Percentiles rank a stretch among this genome's conserved stretches.
Conservation (phyloP, 768 basidiomycete genomes). For the Omphalotus guepiniiformis region DNA sequence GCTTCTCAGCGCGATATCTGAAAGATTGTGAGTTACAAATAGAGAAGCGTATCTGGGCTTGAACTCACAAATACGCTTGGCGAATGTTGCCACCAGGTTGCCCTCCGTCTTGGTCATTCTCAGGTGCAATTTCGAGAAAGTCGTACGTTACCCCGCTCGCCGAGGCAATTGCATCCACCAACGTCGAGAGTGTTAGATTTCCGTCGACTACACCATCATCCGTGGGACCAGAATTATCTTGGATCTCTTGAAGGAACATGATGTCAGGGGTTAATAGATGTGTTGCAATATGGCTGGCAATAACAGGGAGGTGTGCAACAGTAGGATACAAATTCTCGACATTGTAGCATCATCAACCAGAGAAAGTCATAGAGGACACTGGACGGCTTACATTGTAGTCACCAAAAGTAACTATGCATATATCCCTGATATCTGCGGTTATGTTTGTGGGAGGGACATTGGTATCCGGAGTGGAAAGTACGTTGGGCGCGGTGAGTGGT, state of each 20-base stretch:
- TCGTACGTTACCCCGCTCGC: constrained; percentile 41
- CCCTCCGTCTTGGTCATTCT: constrained; percentile 55
- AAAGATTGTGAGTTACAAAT: background rate
- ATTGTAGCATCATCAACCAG: constrained; percentile 22
- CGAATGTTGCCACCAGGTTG: constrained; percentile 62
- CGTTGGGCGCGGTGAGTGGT: constrained; percentile 49
- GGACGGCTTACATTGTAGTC: constrained; percentile 51
- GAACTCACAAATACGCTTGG: constrained; percentile 47
- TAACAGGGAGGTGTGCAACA: constrained; percentile 40
- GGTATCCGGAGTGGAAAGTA: constrained; percentile 35
- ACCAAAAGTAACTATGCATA: constrained; percentile 47
- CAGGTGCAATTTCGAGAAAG: constrained; percentile 47
- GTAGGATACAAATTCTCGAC: constrained; percentile 54
- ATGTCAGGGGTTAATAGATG: constrained; percentile 51
- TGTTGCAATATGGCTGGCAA: constrained; percentile 50
- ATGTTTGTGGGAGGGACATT: constrained; percentile 37
- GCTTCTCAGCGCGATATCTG: constrained; percentile 46
- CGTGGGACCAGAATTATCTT: constrained; percentile 50
- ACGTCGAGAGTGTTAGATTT: constrained; percentile 45
- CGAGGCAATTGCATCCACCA: constrained; percentile 45
- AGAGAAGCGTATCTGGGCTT: background rate
- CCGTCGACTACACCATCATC: constrained; percentile 52
- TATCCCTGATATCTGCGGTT: constrained; percentile 25
- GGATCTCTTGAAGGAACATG: constrained; percentile 61
- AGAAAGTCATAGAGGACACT: background rate